phyloP scores from a whole-genome alignment of 2,329 filamentous ascomycete genomes.

The Sporothrix globosa region DNA sequence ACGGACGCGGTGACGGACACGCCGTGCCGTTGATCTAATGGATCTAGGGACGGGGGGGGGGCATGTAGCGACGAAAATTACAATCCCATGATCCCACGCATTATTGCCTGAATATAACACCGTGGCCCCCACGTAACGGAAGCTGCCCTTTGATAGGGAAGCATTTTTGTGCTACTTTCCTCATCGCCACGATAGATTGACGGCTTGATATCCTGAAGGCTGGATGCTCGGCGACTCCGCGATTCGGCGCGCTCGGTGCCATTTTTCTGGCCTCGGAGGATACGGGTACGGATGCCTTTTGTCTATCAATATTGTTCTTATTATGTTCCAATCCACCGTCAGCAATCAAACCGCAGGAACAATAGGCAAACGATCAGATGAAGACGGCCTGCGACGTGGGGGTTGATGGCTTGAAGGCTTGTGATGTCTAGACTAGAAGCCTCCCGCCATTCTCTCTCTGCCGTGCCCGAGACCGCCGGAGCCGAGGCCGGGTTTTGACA shows the following conservation, averaged over 20 bases:
- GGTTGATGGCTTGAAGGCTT: not conserved
- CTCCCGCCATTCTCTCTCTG: not conserved
- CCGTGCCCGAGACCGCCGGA: constrained; percentile 13
- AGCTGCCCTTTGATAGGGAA: too few species aligned
- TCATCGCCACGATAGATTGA: not conserved
- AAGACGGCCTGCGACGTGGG: constrained; percentile 3
- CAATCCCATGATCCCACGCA: too few species aligned
- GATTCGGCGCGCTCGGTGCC: not conserved
- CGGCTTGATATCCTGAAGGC: not conserved
- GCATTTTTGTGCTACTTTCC: not conserved
- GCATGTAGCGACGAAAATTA: not conserved
- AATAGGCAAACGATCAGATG: not conserved
- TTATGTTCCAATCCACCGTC: not conserved
- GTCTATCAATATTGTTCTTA: too few species aligned
- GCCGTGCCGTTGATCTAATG: constrained; percentile 31
- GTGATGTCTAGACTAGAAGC: not conserved
- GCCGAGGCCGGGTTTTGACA: not conserved
- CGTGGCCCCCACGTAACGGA: not conserved
- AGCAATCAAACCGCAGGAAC: not conserved
- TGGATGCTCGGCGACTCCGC: not conserved
- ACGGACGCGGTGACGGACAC: constrained; percentile 79
- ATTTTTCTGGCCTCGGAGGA: not conserved
- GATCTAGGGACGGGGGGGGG: too few species aligned
- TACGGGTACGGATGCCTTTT: not conserved
- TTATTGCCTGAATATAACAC: not conserved